Evolutionary conservation across 139 green algal species (phyloP).

Genomic region (Chlamydomonas sp.): DNA sequence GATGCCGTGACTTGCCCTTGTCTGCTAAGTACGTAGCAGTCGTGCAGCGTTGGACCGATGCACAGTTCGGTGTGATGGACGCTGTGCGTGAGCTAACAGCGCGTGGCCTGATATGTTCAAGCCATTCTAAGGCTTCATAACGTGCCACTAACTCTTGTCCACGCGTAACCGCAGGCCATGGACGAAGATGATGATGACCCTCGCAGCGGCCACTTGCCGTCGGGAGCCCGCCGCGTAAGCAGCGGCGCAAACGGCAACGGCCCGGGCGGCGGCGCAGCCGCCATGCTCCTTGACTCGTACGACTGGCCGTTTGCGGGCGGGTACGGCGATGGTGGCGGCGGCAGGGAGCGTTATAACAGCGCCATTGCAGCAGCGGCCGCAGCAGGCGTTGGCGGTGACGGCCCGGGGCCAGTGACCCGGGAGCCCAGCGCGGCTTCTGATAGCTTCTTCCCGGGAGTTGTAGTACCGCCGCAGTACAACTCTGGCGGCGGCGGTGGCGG

Average conservation of each 20-base stretch:
- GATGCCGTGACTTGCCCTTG: too few species aligned
- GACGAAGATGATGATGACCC: not conserved
- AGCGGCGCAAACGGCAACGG: too few species aligned
- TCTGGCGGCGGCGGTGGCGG: not conserved
- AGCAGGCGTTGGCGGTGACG: not conserved
- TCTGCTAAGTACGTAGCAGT: too few species aligned
- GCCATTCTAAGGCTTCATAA: too few species aligned
- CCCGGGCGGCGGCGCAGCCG: too few species aligned
- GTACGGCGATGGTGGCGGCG: not conserved
- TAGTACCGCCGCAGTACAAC: not conserved
- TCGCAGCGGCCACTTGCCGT: not conserved
- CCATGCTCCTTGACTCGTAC: not conserved
- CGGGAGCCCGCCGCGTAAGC: too few species aligned
- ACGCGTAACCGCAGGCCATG: conserved; percentile 1
- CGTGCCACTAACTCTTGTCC: too few species aligned
- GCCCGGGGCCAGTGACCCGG: not conserved
- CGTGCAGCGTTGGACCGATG: too few species aligned
- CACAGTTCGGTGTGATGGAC: too few species aligned
- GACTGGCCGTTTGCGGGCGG: not conserved
- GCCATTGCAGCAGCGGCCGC: not conserved
- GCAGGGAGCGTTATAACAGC: not conserved
- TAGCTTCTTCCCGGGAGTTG: not conserved
- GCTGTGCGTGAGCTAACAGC: too few species aligned
- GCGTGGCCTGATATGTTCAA: too few species aligned
- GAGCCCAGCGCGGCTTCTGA: conserved; percentile 1